phyloP scores from a whole-genome alignment of 768 basidiomycete genomes.

The Lanmaoa pseudosensibilis region DNA sequence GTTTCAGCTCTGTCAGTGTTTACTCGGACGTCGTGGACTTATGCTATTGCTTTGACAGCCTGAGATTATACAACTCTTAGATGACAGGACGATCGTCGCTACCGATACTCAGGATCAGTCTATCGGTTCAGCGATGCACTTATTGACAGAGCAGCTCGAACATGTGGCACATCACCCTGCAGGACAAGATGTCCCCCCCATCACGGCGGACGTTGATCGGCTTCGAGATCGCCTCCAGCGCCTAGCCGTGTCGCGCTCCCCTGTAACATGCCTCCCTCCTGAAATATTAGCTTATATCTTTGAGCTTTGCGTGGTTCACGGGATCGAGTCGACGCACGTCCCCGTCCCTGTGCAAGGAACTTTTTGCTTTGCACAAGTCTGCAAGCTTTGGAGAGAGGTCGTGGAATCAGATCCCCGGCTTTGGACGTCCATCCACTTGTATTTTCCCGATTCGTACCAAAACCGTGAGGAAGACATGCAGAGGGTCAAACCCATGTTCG shows the following conservation, averaged over 20 bases:
- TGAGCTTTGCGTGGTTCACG: neutral
- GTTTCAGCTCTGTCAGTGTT: neutral
- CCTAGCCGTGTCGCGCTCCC: neutral
- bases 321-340: neutral
- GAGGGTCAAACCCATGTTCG: neutral
- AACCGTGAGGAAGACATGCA: slow-evolving; percentile 1
- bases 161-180: neutral
- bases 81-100: neutral
- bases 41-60: neutral
- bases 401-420: slow-evolving; percentile 15
- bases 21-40: neutral
- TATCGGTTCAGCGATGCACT: neutral
- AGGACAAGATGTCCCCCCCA: neutral
- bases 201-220: neutral
- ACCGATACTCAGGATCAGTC: neutral
- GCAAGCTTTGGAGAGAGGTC: slow-evolving; percentile 21
- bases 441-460: slow-evolving; percentile 1
- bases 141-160: neutral
- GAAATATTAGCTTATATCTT: slow-evolving; percentile 38
- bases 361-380: slow-evolving; percentile 18
- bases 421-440: slow-evolving; percentile 24
- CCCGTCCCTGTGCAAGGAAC: neutral
- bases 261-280: slow-evolving; percentile 11
- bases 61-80: neutral
- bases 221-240: neutral